Percentiles rank a stretch among this genome's conserved stretches.
Evolutionary conservation across 768 basidiomycete species (phyloP).

Genomic region (Calocera viscosa): DNA sequence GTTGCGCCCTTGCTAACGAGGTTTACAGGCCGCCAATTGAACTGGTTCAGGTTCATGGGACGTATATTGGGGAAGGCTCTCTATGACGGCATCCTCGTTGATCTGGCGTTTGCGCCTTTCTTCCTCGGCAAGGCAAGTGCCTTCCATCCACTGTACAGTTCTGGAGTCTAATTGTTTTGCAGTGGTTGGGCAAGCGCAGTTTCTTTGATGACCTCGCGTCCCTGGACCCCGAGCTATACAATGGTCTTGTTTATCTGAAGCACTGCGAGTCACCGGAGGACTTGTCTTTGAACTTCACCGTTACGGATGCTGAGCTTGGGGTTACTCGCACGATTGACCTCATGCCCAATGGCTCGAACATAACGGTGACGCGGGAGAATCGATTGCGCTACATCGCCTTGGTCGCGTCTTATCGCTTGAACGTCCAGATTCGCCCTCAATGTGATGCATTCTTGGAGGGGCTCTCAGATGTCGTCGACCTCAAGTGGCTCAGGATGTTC

Average conservation of each 20-base stretch:
- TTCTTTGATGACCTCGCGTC: conserved; percentile 88
- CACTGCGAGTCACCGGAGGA: conserved; percentile 83
- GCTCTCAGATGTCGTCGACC: conserved; percentile 80
- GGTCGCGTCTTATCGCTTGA: conserved; percentile 78
- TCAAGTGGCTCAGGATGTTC: conserved; percentile 89
- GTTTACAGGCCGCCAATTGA: conserved; percentile 53
- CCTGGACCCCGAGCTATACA: conserved; percentile 83
- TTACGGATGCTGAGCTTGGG: conserved; percentile 81
- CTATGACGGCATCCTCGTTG: conserved; percentile 90
- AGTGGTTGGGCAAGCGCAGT: conserved; percentile 88
- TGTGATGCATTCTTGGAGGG: conserved; percentile 76
- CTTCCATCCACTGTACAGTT: not conserved
- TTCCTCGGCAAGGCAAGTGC: conserved; percentile 68
- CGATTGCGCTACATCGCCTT: conserved; percentile 79
- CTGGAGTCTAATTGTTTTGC: not conserved
- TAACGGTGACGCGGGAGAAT: conserved; percentile 80
- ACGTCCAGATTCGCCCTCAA: conserved; percentile 74
- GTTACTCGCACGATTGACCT: conserved; percentile 63
- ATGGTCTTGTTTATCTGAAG: conserved; percentile 84
- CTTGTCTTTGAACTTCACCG: conserved; percentile 76
- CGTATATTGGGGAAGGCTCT: conserved; percentile 90
- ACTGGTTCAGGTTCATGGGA: conserved; percentile 90
- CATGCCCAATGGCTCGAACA: conserved; percentile 65
- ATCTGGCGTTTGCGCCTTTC: conserved; percentile 90
- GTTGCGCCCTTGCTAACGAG: too few species aligned